phyloP scores from a whole-genome alignment of 2,329 filamentous ascomycete species.

The Alternaria conjuncta region DNA sequence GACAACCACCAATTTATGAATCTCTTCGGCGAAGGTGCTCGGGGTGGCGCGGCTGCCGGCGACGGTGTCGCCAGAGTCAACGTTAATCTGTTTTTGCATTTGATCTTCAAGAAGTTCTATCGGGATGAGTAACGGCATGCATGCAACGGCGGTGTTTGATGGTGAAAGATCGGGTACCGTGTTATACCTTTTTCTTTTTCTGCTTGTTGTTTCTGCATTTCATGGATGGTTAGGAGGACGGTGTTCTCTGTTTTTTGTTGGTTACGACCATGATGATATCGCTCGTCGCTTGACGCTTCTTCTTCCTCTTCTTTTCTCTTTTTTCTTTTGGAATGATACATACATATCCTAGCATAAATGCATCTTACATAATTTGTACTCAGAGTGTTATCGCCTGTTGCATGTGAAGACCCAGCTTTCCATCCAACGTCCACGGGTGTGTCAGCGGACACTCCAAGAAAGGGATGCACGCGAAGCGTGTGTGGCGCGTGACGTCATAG shows the following conservation, averaged over 20 bases:
- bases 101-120: slow-evolving; percentile 99
- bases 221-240: neutral
- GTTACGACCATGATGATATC: slow-evolving; percentile 2
- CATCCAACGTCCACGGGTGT: too few species aligned
- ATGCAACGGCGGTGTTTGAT: neutral
- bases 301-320: neutral
- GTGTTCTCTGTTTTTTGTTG: neutral
- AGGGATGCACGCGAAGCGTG: too few species aligned
- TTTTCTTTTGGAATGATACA: neutral
- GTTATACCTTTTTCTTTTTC: neutral
- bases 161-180: neutral
- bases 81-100: slow-evolving; percentile 93
- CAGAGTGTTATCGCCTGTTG: neutral
- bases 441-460: too few species aligned
- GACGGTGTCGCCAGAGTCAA: slow-evolving; percentile 74
- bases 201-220: neutral
- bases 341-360: neutral
- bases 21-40: slow-evolving; percentile 65
- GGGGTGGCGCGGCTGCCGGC: slow-evolving; percentile 21
- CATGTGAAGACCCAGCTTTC: too few species aligned
- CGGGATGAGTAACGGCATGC: slow-evolving; percentile 43
- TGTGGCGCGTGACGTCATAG: too few species aligned
- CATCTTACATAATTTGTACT: slow-evolving; percentile 1
- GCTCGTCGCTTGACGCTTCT: neutral
- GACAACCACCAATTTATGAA: slow-evolving; percentile 97